Conservation (phyloP, 805 yeast species). For the Wickerhamiella parazyma region DNA sequence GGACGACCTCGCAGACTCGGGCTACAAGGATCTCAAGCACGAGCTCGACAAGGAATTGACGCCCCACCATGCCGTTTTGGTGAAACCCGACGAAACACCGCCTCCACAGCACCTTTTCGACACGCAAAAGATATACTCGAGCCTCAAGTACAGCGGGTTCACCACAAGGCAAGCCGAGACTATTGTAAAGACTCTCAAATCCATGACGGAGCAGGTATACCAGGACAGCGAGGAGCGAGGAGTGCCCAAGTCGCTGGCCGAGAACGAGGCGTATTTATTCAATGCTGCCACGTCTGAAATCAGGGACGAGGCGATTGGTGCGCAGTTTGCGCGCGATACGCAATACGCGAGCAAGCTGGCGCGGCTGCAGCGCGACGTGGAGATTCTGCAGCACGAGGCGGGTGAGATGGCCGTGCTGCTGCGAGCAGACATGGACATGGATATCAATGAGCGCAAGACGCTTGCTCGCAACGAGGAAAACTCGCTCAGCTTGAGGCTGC, state of each 20-base stretch:
- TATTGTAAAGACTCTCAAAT: constrained; percentile 34
- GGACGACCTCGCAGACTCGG: constrained; percentile 1
- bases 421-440: constrained; percentile 68
- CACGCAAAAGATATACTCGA: constrained; percentile 45
- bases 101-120: constrained; percentile 33
- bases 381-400: constrained; percentile 61
- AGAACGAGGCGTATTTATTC: constrained; percentile 76
- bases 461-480: constrained; percentile 69
- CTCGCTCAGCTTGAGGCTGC: constrained; percentile 52
- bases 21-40: constrained; percentile 2
- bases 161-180: constrained; percentile 47
- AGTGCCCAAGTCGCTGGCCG: constrained; percentile 48
- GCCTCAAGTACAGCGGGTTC: constrained; percentile 44
- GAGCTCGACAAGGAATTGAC: background rate
- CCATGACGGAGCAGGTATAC: constrained; percentile 26
- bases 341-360: constrained; percentile 54
- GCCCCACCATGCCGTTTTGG: constrained; percentile 1
- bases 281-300: constrained; percentile 88
- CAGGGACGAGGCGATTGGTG: constrained; percentile 58
- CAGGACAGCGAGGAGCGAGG: constrained; percentile 24
- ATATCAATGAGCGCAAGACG: constrained; percentile 71
- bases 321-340: constrained; percentile 56
- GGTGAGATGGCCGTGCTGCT: constrained; percentile 47
- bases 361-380: constrained; percentile 56
- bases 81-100: constrained; percentile 1